Conservation (phyloP, 106 monocot species). For the Dendrobium chrysotoxum region DNA sequence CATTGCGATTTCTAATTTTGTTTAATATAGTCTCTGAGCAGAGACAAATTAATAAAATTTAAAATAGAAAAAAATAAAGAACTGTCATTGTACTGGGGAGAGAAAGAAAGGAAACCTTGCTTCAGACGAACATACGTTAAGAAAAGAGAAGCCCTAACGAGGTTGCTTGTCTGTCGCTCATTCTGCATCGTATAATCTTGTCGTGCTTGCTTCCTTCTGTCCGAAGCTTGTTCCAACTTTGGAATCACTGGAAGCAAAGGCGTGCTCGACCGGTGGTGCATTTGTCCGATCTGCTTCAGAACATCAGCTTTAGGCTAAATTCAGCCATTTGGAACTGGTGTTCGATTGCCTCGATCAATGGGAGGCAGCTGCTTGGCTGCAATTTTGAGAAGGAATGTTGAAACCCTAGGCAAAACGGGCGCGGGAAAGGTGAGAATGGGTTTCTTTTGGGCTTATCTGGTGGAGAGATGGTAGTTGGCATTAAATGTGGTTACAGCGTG, state of each 20-base stretch:
- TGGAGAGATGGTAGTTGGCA: background rate
- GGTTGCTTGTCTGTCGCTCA: slow-evolving; percentile 12
- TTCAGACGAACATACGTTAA: slow-evolving; percentile 1
- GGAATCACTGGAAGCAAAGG: background rate
- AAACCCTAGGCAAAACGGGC: background rate
- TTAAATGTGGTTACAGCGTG: background rate
- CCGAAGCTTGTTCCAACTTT: background rate
- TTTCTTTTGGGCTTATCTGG: background rate
- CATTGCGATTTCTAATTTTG: background rate
- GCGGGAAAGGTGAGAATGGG: slow-evolving; percentile 11
- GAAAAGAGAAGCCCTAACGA: slow-evolving; percentile 9
- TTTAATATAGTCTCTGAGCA: background rate
- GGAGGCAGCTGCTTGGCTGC: slow-evolving; percentile 4
- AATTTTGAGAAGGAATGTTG: background rate
- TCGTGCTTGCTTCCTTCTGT: background rate
- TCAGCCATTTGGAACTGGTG: background rate
- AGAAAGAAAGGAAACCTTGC: slow-evolving; percentile 1
- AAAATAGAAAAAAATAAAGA: background rate
- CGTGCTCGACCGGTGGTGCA: background rate
- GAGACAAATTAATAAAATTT: background rate
- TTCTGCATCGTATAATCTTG: background rate
- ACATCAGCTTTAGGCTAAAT: background rate
- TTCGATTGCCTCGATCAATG: background rate
- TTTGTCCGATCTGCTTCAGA: slow-evolving; percentile 4
- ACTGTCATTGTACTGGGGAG: background rate